Conservation (phyloP, 108 stramenopile genomes). For the Pseudonitzschia pungens region DNA sequence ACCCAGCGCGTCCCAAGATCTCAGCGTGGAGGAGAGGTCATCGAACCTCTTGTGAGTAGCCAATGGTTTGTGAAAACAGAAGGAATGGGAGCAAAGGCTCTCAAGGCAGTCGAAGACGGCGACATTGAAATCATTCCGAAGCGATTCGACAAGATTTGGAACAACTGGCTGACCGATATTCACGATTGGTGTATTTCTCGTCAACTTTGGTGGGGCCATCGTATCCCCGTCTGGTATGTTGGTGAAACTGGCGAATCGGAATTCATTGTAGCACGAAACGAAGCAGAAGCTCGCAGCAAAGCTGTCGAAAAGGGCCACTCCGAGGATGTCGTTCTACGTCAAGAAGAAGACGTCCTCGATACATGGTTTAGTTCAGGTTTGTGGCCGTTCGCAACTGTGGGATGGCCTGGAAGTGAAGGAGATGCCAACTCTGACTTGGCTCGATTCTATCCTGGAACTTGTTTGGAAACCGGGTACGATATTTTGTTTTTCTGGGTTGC, state of each 20-base stretch:
- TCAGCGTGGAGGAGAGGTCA: constrained; percentile 98
- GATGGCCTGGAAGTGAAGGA: constrained; percentile 83
- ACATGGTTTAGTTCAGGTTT: constrained; percentile 98
- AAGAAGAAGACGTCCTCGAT: constrained; percentile 95
- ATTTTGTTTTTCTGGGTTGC: constrained; percentile 99
- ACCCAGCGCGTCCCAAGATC: constrained; percentile 93
- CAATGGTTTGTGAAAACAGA: constrained; percentile 98
- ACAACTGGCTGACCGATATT: constrained; percentile 90
- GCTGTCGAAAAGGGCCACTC: constrained; percentile 66
- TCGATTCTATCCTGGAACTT: constrained; percentile 92
- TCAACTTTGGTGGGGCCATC: constrained; percentile 97
- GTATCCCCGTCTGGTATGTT: constrained; percentile 95
- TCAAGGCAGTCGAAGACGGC: constrained; percentile 85
- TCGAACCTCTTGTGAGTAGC: constrained; percentile 96
- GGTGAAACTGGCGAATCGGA: constrained; percentile 67
- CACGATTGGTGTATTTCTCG: constrained; percentile 97
- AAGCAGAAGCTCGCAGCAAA: constrained; percentile 78
- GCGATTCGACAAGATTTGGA: constrained; percentile 92
- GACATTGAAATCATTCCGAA: constrained; percentile 91
- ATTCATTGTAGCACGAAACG: constrained; percentile 87
- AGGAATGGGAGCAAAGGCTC: constrained; percentile 87
- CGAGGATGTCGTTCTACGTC: constrained; percentile 68
- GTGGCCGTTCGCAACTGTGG: constrained; percentile 97
- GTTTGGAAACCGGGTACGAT: constrained; percentile 98
- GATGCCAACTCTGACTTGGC: constrained; percentile 68